These are phyloP conservation scores for Dichotomocladium elegans DNA, from an alignment of 371 early-diverging fungal genomes.

Conservation along the genomic window DNA sequence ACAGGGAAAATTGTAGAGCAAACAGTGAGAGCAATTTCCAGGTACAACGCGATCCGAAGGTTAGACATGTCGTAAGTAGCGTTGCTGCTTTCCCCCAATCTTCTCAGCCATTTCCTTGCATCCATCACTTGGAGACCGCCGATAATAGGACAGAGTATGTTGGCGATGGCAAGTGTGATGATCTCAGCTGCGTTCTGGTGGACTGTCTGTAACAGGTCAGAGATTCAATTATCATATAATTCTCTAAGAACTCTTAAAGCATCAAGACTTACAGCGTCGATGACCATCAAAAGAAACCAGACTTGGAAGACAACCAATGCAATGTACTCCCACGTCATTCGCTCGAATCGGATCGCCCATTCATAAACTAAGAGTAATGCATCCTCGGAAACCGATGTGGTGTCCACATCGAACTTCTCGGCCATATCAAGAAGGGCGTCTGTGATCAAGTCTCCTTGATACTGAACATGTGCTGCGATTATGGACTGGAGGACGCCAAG, in stretches of 20 bases:
- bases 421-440: not conserved
- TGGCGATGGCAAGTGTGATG: slow-evolving; percentile 31
- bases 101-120: slow-evolving; percentile 25
- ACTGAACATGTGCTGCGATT: slow-evolving; percentile 34
- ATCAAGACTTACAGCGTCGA: slow-evolving; percentile 37
- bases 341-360: slow-evolving; percentile 26
- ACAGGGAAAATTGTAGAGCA: slow-evolving; percentile 23
- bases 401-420: slow-evolving; percentile 11
- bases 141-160: slow-evolving; percentile 32
- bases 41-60: slow-evolving; percentile 21
- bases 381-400: too few species aligned
- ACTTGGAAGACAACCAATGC: slow-evolving; percentile 41
- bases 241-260: not conserved
- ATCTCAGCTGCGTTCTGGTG: slow-evolving; percentile 42
- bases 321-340: slow-evolving; percentile 47
- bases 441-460: slow-evolving; percentile 15
- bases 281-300: slow-evolving; percentile 44
- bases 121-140: slow-evolving; percentile 40
- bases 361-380: too few species aligned
- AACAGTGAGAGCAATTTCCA: slow-evolving; percentile 33
- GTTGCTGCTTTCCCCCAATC: slow-evolving; percentile 2
- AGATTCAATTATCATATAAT: not conserved
- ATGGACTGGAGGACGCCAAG: slow-evolving; percentile 29
- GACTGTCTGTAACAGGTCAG: slow-evolving; percentile 21
- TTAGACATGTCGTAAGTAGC: slow-evolving; percentile 8